Evolutionary conservation across 352 stramenopile species (phyloP), one percentile per base, ranked within the genome.

Genomic region (Globisporangium acanthophoron): DNA sequence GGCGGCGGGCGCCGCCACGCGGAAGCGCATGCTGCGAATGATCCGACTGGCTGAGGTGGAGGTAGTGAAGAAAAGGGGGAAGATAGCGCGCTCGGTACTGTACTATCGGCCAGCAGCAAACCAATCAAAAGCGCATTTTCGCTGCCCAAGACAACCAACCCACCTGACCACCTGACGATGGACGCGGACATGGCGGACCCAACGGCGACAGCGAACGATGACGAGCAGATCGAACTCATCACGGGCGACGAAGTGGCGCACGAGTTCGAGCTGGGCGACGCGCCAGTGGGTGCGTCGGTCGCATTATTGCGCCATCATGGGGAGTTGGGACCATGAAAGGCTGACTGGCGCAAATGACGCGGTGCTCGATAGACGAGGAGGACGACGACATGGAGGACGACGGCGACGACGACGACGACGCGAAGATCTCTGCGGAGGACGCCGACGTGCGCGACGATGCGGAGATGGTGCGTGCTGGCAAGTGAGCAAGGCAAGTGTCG

Each of bases 201-300:
- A 16, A 40, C 18, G n/a, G 54, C 72, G 33, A 62, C 21, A 83
- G 31, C 43, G 5, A 5, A 18, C 47, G 60, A 85, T 44, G 74
- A 90, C 56, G 82, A 73, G 61, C 73, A 92, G 52, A 87, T 92
- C 37, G 86, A 93, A 48, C 71, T 94, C 65, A 93, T 96, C 73
- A 80, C 81, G 52, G 67, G 76, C 27, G 82, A 96, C 54, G 86
- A 96, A 47, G 78, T 71, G 31, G 78, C 76, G 16, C 67, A 94
- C 59, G 86, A 96, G 73, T 94, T 90, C 60, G 84, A 88, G 0
- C 78, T 96, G 21, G 86, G 86, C 44, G 86, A 93, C 40, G 80
- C 76, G 13, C 84, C 84, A 29, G 65, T 72, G 77, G 85, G 85
- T 94, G 47, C 49, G 65, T 58, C 40, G 43, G 21, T 24, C 33